These are phyloP conservation scores for Pseudogymnoascus sp. DNA, from an alignment of 2,329 filamentous ascomycete genomes.

Conservation along the genomic window DNA sequence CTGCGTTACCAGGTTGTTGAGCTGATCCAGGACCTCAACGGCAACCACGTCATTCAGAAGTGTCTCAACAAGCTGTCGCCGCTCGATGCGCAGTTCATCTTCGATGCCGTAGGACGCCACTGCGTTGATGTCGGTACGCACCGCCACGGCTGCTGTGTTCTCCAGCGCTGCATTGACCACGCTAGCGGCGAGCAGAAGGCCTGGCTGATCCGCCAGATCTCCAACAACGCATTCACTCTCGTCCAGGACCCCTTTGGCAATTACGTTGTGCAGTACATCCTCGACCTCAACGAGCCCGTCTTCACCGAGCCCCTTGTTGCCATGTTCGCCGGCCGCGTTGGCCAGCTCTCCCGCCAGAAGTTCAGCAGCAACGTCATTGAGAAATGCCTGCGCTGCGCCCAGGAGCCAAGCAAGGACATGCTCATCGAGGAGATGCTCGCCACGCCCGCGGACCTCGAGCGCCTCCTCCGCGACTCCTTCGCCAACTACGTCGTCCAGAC, in stretches of 20 bases:
- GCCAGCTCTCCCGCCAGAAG: constrained; percentile 79
- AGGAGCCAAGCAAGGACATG: constrained; percentile 64
- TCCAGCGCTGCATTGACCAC: constrained; percentile 97
- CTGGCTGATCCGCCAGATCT: constrained; percentile 80
- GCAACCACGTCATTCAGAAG: constrained; percentile 98
- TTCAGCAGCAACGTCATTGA: constrained; percentile 99
- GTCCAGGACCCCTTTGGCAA: constrained; percentile 98
- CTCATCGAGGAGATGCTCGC: constrained; percentile 79
- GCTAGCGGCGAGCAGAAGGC: constrained; percentile 83
- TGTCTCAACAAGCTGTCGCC: constrained; percentile 89
- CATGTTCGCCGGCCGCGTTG: constrained; percentile 69
- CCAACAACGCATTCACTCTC: constrained; percentile 74
- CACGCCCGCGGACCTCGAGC: constrained; percentile 68
- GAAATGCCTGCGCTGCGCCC: constrained; percentile 84
- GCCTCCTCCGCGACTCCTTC: constrained; percentile 82
- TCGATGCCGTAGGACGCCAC: constrained; percentile 80
- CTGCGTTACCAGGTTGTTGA: constrained; percentile 80
- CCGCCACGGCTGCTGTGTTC: constrained; percentile 93
- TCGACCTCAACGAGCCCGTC: constrained; percentile 78
- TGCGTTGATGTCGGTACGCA: constrained; percentile 92
- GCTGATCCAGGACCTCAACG: constrained; percentile 93
- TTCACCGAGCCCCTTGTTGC: constrained; percentile 86
- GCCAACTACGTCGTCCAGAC: constrained; percentile 99
- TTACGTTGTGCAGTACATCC: constrained; percentile 97
- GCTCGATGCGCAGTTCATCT: constrained; percentile 88